Evolutionary conservation across 257 asterid species (phyloP).

Genomic region (Cruciata laevipes): DNA sequence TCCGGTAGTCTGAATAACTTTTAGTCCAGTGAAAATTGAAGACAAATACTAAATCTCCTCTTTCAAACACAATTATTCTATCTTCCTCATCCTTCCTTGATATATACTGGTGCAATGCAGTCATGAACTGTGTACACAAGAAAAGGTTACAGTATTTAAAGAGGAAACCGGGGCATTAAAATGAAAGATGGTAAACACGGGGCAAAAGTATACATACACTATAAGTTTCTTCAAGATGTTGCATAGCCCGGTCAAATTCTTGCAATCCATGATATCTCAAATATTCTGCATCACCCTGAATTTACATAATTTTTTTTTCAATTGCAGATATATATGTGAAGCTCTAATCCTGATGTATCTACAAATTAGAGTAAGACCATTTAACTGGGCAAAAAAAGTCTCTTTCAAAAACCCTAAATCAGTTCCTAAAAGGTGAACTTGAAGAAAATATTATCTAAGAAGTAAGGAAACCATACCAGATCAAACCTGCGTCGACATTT

Average conservation of each 20-base stretch:
- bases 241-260: conserved; percentile 96
- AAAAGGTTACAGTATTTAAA: background rate
- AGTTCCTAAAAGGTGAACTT: background rate
- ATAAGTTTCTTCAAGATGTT: conserved; percentile 80
- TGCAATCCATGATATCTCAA: conserved; percentile 81
- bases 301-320: conserved; percentile 15
- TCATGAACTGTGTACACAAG: conserved; percentile 66
- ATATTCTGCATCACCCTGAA: conserved; percentile 81
- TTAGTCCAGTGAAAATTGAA: conserved; percentile 83
- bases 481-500: conserved; percentile 97
- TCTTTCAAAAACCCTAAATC: background rate
- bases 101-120: conserved; percentile 79
- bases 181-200: conserved; percentile 4
- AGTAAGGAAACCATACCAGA: conserved; percentile 44
- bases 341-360: background rate
- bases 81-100: conserved; percentile 84
- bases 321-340: background rate
- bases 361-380: background rate
- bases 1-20: conserved; percentile 74
- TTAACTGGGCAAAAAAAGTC: background rate
- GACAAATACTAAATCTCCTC: conserved; percentile 77
- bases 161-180: background rate
- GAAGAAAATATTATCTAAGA: background rate
- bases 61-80: conserved; percentile 66
- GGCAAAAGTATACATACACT: conserved; percentile 46